phyloP scores from a whole-genome alignment of 2,329 filamentous ascomycete genomes.

The Trichoderma koningii region DNA sequence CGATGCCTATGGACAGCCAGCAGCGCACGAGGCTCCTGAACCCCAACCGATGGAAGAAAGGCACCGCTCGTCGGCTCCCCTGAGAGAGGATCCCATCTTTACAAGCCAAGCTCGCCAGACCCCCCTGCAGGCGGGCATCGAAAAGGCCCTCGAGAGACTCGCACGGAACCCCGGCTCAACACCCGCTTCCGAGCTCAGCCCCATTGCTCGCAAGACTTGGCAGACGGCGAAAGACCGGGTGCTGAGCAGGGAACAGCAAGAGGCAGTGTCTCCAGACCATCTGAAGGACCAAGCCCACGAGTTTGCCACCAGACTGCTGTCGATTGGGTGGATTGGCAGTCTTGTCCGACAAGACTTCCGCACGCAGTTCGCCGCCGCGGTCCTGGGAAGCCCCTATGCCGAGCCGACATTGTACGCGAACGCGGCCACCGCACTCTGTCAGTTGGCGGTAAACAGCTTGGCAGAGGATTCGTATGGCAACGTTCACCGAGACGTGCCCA shows the following conservation, averaged over 20 bases:
- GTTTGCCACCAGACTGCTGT: slow-evolving; percentile 49
- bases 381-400: slow-evolving; percentile 74
- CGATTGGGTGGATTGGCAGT: slow-evolving; percentile 58
- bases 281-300: slow-evolving; percentile 52
- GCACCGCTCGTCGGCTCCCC: slow-evolving; percentile 44
- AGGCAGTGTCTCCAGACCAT: slow-evolving; percentile 53
- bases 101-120: slow-evolving; percentile 43
- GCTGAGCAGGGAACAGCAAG: slow-evolving; percentile 56
- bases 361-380: slow-evolving; percentile 63
- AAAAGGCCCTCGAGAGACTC: slow-evolving; percentile 49
- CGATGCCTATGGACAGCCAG: slow-evolving; percentile 57
- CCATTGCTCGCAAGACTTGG: slow-evolving; percentile 53
- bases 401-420: slow-evolving; percentile 69
- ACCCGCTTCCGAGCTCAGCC: slow-evolving; percentile 52
- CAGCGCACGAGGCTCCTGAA: slow-evolving; percentile 38
- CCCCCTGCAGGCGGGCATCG: slow-evolving; percentile 48
- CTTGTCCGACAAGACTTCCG: slow-evolving; percentile 72
- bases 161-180: slow-evolving; percentile 52
- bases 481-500: slow-evolving; percentile 78
- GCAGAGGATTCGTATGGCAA: slow-evolving; percentile 81
- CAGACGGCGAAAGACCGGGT: slow-evolving; percentile 51
- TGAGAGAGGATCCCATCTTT: slow-evolving; percentile 51
- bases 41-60: slow-evolving; percentile 38
- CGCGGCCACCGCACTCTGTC: slow-evolving; percentile 68
- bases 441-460: slow-evolving; percentile 71